These are phyloP conservation scores for Septoria petroselini DNA, from an alignment of 2,329 filamentous ascomycete species.

Conservation along the genomic window DNA sequence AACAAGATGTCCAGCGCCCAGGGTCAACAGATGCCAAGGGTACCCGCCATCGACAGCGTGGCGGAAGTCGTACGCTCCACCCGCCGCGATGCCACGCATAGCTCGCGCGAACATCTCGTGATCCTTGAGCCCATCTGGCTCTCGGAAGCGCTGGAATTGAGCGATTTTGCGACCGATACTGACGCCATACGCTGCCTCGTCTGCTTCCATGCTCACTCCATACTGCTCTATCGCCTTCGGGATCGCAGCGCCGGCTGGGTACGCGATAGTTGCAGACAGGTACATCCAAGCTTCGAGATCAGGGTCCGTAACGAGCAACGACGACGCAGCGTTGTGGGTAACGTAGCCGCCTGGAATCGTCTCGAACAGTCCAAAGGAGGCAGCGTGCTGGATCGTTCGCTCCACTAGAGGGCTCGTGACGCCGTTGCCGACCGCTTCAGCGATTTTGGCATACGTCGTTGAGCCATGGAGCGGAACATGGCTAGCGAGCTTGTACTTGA, in stretches of 20 bases:
- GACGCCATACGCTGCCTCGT: constrained; percentile 25
- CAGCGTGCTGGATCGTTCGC: constrained; percentile 24
- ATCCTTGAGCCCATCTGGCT: constrained; percentile 24
- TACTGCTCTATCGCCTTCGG: constrained; percentile 26
- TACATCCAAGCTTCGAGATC: constrained; percentile 28
- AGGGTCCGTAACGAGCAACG: constrained; percentile 27
- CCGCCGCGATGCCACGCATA: constrained; percentile 28
- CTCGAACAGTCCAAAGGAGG: constrained; percentile 25
- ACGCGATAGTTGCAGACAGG: constrained; percentile 25
- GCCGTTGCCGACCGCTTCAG: constrained; percentile 9
- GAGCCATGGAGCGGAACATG: constrained; percentile 13
- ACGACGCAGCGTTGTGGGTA: constrained; percentile 22
- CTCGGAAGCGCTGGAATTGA: constrained; percentile 25
- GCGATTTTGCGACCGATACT: constrained; percentile 24
- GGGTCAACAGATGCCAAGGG: constrained; percentile 25
- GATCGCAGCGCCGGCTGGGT: constrained; percentile 24
- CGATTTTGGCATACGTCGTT: constrained; percentile 13
- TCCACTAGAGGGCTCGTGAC: constrained; percentile 23
- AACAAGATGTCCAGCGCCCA: constrained; percentile 14
- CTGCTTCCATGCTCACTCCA: constrained; percentile 24
- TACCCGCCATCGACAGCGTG: constrained; percentile 26
- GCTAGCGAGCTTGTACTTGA: constrained; percentile 14
- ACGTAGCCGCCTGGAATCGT: constrained; percentile 18
- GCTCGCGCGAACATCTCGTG: constrained; percentile 28
- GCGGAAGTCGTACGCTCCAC: constrained; percentile 25